Conservation (phyloP, 768 basidiomycete species). For the Pholiota molesta region DNA sequence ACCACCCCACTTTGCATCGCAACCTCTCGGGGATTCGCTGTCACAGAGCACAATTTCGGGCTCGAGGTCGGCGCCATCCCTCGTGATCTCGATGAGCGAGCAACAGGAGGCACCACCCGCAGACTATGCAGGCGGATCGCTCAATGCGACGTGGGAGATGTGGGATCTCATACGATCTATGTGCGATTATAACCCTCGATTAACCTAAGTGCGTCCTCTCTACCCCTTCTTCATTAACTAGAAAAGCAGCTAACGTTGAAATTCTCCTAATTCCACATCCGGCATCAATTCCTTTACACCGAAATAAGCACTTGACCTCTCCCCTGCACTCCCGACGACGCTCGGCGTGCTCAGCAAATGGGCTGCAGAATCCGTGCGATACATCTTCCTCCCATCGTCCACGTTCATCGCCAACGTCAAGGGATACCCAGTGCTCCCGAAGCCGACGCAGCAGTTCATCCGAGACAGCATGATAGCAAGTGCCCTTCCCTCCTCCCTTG, state of each 20-base stretch:
- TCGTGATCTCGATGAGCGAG: constrained; percentile 38
- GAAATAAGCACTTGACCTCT: constrained; percentile 82
- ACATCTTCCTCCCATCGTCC: constrained; percentile 86
- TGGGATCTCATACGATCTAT: constrained; percentile 94
- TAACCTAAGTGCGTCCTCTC: constrained; percentile 65
- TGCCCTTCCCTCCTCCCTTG: constrained; percentile 13
- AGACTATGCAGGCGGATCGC: constrained; percentile 51
- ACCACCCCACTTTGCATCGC: constrained; percentile 9
- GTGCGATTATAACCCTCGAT: constrained; percentile 79
- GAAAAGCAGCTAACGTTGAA: background rate
- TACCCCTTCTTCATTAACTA: constrained; percentile 12
- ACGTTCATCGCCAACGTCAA: constrained; percentile 95
- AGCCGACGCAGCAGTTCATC: constrained; percentile 90
- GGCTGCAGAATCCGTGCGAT: constrained; percentile 91
- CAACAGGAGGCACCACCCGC: constrained; percentile 20
- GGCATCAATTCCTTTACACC: constrained; percentile 7
- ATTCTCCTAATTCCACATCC: too few relatives aligned
- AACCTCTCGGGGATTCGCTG: background rate
- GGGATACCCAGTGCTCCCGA: constrained; percentile 95
- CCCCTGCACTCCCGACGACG: constrained; percentile 82
- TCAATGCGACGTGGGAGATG: constrained; percentile 93
- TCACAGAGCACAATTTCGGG: constrained; percentile 13
- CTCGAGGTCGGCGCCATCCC: constrained; percentile 30
- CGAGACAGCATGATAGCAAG: constrained; percentile 86
- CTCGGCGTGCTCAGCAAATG: constrained; percentile 81